These are phyloP conservation scores for Hamigera avellanea DNA, from an alignment of 495 filamentous ascomycete species.

Conservation along the genomic window DNA sequence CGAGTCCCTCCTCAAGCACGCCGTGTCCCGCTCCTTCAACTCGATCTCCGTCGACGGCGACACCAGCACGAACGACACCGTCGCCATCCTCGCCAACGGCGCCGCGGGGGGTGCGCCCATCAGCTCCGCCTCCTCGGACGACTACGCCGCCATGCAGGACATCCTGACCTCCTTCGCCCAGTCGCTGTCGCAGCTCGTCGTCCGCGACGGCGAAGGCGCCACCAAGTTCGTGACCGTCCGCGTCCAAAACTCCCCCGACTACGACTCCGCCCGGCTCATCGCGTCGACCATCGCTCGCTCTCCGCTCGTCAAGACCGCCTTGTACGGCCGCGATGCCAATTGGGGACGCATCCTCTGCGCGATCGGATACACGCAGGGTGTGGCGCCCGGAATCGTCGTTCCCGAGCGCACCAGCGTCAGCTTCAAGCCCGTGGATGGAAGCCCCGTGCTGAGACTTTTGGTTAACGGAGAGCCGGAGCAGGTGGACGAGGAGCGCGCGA, in stretches of 20 bases:
- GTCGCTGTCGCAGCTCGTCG: constrained; percentile 81
- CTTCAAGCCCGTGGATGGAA: constrained; percentile 80
- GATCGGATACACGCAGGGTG: constrained; percentile 72
- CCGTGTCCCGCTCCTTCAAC: constrained; percentile 85
- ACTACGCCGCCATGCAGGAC: constrained; percentile 52
- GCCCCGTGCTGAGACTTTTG: constrained; percentile 66
- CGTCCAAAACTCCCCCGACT: constrained; percentile 60
- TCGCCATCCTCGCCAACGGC: constrained; percentile 89
- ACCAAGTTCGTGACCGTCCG: constrained; percentile 95
- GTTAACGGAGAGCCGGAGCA: constrained; percentile 84
- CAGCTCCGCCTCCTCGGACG: constrained; percentile 39
- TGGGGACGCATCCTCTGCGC: constrained; percentile 97
- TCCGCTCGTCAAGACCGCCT: constrained; percentile 89
- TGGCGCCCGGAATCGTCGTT: constrained; percentile 50
- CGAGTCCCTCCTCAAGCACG: constrained; percentile 55
- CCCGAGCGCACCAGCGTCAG: constrained; percentile 84
- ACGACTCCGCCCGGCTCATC: constrained; percentile 53
- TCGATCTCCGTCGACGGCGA: constrained; percentile 94
- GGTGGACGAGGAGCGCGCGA: constrained; percentile 83
- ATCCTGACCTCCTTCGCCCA: constrained; percentile 68
- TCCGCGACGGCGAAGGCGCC: constrained; percentile 93
- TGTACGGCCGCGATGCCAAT: constrained; percentile 96
- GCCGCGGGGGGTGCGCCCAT: constrained; percentile 70
- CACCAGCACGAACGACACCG: constrained; percentile 93
- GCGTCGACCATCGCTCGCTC: constrained; percentile 87